phyloP scores from a whole-genome alignment of 2,329 filamentous ascomycete species.

The Pseudogymnoascus sp. region DNA sequence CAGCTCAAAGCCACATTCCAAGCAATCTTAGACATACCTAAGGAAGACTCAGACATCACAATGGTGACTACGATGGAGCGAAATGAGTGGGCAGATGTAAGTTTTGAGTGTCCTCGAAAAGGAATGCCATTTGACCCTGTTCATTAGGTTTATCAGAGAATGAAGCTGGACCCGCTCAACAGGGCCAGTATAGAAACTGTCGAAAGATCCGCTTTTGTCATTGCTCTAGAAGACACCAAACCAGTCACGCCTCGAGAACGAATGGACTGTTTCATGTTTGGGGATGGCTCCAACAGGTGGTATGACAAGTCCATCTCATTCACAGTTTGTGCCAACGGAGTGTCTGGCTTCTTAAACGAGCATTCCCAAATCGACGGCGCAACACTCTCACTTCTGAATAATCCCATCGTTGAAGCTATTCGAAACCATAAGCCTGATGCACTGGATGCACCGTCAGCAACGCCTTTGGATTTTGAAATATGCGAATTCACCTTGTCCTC shows the following conservation, averaged over 20 bases:
- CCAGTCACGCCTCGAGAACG: slow-evolving; percentile 19
- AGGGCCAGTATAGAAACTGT: slow-evolving; percentile 14
- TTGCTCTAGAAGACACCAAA: slow-evolving; percentile 22
- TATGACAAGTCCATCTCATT: slow-evolving; percentile 24
- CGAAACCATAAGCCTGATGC: neutral
- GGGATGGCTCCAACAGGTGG: slow-evolving; percentile 23
- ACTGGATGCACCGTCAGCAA: neutral
- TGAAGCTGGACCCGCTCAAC: slow-evolving; percentile 16
- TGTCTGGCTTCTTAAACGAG: slow-evolving; percentile 21
- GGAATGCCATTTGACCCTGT: neutral
- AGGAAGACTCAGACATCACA: slow-evolving; percentile 16
- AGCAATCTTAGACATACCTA: slow-evolving; percentile 17
- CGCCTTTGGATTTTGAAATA: neutral
- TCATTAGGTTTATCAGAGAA: neutral
- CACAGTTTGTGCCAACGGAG: slow-evolving; percentile 23
- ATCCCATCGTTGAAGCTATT: neutral
- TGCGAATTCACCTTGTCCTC: neutral
- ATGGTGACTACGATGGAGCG: slow-evolving; percentile 23
- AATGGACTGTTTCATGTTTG: slow-evolving; percentile 17
- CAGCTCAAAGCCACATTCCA: slow-evolving; percentile 20
- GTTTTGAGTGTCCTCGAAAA: neutral
- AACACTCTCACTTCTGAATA: slow-evolving; percentile 13
- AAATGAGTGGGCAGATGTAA: slow-evolving; percentile 21
- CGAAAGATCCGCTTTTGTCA: slow-evolving; percentile 22
- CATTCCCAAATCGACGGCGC: slow-evolving; percentile 22